phyloP scores from a whole-genome alignment of 441 rosid genomes.

The Manihot esculenta region DNA sequence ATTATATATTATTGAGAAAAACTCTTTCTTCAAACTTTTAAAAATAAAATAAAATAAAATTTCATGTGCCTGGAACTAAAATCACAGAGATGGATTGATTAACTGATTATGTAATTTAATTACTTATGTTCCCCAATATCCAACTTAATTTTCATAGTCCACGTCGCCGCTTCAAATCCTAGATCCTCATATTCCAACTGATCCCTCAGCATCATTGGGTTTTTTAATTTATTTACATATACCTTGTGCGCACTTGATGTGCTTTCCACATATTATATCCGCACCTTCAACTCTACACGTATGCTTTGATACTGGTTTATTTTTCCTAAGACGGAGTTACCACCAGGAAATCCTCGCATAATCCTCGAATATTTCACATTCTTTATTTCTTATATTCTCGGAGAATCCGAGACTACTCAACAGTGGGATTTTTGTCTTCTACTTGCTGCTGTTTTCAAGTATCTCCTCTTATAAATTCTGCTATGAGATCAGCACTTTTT shows the following conservation, averaged over 20 bases:
- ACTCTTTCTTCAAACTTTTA: too few relatives aligned
- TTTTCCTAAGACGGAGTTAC: slow-evolving; percentile 4
- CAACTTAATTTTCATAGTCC: not conserved
- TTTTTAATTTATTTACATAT: not conserved
- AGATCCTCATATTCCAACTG: not conserved
- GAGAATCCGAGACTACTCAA: not conserved
- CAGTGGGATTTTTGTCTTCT: slow-evolving; percentile 11
- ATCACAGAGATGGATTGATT: not conserved
- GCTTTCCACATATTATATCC: not conserved
- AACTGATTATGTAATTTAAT: too few relatives aligned
- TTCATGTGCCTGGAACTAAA: not conserved
- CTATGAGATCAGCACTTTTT: not conserved
- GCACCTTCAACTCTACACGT: not conserved
- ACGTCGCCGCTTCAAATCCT: not conserved
- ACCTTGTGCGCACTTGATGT: not conserved
- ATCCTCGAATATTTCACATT: slow-evolving; percentile 6
- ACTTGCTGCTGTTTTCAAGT: not conserved
- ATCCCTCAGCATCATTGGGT: not conserved
- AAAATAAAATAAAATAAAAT: too few relatives aligned
- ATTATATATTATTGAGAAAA: too few relatives aligned
- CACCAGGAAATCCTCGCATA: not conserved
- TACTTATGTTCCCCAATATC: not conserved
- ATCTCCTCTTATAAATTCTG: slow-evolving; percentile 22
- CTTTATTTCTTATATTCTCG: not conserved
- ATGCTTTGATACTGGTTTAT: not conserved